These are phyloP conservation scores for Nicotiana noctiflora DNA, from an alignment of 257 asterid species.

Conservation along the genomic window DNA sequence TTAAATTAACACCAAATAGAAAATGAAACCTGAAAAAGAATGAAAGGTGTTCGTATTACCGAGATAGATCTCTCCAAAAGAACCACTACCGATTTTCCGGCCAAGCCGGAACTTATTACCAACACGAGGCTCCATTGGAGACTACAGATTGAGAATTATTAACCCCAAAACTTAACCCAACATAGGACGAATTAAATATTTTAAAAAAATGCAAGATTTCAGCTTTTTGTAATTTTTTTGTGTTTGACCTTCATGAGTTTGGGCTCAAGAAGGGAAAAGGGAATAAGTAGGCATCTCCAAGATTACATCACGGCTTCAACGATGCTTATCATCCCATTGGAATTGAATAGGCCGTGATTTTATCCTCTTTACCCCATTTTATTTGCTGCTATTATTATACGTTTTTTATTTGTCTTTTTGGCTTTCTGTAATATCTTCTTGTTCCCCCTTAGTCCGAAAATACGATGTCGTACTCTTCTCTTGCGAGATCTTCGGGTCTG, in stretches of 20 bases:
- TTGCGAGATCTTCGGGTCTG: neutral
- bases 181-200: neutral
- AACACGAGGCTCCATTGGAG: conserved; percentile 60
- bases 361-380: conserved; percentile 1
- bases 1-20: neutral
- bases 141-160: neutral
- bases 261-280: neutral
- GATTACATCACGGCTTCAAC: neutral
- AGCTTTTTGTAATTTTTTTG: neutral
- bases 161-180: neutral
- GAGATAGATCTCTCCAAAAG: conserved; percentile 61
- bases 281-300: neutral
- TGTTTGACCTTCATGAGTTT: neutral
- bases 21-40: neutral
- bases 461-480: neutral
- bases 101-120: conserved; percentile 59
- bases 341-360: neutral
- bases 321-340: neutral
- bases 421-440: neutral
- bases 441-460: neutral
- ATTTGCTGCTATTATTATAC: neutral
- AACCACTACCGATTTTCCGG: conserved; percentile 65
- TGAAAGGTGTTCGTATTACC: neutral
- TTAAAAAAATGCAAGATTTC: neutral
- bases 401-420: neutral